phyloP scores from a whole-genome alignment of 225 moss, liverwort and hornwort genomes.

The Physcomitrium patens region DNA sequence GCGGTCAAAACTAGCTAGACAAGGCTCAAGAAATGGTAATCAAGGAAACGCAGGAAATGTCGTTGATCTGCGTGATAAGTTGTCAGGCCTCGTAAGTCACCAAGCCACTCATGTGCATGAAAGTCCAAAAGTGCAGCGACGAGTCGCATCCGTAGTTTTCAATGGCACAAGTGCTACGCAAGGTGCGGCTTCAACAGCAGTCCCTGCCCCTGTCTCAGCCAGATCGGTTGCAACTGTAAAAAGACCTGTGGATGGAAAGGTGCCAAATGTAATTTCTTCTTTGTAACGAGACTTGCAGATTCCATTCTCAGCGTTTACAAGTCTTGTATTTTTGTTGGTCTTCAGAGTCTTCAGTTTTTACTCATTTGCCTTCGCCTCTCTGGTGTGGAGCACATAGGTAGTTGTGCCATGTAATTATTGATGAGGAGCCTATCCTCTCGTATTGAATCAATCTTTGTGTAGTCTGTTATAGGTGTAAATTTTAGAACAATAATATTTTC shows the following conservation, averaged over 20 bases:
- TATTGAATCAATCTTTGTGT: too few species aligned
- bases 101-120: constrained; percentile 55
- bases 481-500: too few species aligned
- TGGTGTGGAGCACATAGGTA: background rate
- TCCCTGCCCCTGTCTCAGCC: constrained; percentile 36
- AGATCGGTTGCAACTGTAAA: constrained; percentile 36
- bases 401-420: background rate
- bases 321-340: background rate
- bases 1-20: constrained; percentile 63
- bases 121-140: constrained; percentile 60
- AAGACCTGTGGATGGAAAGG: constrained; percentile 41
- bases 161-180: constrained; percentile 58
- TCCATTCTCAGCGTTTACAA: background rate
- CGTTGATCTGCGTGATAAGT: constrained; percentile 89
- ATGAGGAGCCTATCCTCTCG: too few species aligned
- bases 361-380: background rate
- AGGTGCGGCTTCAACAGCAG: constrained; percentile 50
- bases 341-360: background rate
- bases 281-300: background rate
- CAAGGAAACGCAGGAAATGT: constrained; percentile 66
- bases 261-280: constrained; percentile 22
- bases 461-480: too few species aligned
- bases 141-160: constrained; percentile 86
- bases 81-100: constrained; percentile 70
- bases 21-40: constrained; percentile 36